Base-by-base conservation (phyloP, 306 rosid species). In the Pueraria montana region DNA sequence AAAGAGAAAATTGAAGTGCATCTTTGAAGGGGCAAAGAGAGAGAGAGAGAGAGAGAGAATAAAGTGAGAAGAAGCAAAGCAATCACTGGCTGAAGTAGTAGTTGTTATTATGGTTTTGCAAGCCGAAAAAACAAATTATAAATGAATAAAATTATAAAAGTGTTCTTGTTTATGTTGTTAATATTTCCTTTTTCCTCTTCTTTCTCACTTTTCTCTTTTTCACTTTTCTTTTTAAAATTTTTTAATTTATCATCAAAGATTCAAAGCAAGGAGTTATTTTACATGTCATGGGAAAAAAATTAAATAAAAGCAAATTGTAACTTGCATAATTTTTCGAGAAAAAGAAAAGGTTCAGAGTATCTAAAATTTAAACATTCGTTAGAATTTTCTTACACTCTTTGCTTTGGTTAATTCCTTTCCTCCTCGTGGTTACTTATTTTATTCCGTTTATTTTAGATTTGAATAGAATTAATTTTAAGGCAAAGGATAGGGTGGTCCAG, bases 1-100 rank as follows among this genome's bases (percentile, higher is more conserved):
- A 87, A 80, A 43, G 67, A 38, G 67, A 74, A 78, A 77, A 34
- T 74, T 62, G 79, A 80, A 77, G 86, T 64, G 86, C 85, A 65
- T 80, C 61, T 66, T 75, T 1, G 80, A 67, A 67, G 75, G 46
- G 56, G 62, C 42, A 30, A 16, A 59, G 26, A 42, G 85, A 23
- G 74, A 45, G 49, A 43, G 69, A 86, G 72, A 74, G 85, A 59
- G 11, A 42, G 85, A 86, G 77, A 74, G 73, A 67, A 67, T 52
- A 71, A 43, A 82, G 79, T 30, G 48, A 59, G 67, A 83, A 74
- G 85, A 64, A 64, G 84, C 87, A 83, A 87, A 86, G 91, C 88
- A 87, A 85, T 82, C 91, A 87, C 85, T 86, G 58, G 93, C 89
- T 85, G 87, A 84, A 84, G 79, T 78, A 65, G 86, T 55, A 80